These are phyloP conservation scores for Calendula officinalis DNA, from an alignment of 129 eudicot genomes.

Conservation along the genomic window DNA sequence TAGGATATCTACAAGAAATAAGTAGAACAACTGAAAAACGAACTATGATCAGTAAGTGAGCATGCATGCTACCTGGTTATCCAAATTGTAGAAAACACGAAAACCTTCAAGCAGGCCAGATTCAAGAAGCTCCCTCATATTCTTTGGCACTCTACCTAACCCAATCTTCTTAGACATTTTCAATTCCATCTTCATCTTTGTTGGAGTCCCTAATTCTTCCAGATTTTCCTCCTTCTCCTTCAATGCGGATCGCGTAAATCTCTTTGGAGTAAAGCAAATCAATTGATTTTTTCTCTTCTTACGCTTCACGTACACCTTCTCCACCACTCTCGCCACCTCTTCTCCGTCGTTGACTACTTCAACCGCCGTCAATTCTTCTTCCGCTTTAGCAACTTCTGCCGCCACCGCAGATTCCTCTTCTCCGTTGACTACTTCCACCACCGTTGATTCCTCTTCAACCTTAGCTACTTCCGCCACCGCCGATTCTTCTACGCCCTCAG, in stretches of 20 bases:
- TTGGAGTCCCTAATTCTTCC: slow-evolving; percentile 31
- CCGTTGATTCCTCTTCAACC: slow-evolving; percentile 1
- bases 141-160: slow-evolving; percentile 48
- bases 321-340: slow-evolving; percentile 12
- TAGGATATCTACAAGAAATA: slow-evolving; percentile 1
- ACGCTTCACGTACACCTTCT: slow-evolving; percentile 22
- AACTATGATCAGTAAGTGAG: not conserved
- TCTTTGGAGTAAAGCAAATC: slow-evolving; percentile 31
- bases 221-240: slow-evolving; percentile 31
- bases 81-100: slow-evolving; percentile 71
- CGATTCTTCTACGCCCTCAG: slow-evolving; percentile 13
- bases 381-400: not conserved
- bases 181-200: slow-evolving; percentile 51
- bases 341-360: slow-evolving; percentile 10
- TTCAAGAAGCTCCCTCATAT: slow-evolving; percentile 70
- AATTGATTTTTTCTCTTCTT: slow-evolving; percentile 11
- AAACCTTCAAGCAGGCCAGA: slow-evolving; percentile 87
- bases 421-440: not conserved
- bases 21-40: slow-evolving; percentile 2
- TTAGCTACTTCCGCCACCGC: slow-evolving; percentile 6
- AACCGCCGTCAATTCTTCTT: slow-evolving; percentile 7
- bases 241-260: slow-evolving; percentile 73
- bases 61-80: slow-evolving; percentile 41
- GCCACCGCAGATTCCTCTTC: slow-evolving; percentile 9
- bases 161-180: slow-evolving; percentile 60